These are phyloP conservation scores for Tetragonia tetragonoides DNA, from an alignment of 148 eudicot species.

Conservation along the genomic window DNA sequence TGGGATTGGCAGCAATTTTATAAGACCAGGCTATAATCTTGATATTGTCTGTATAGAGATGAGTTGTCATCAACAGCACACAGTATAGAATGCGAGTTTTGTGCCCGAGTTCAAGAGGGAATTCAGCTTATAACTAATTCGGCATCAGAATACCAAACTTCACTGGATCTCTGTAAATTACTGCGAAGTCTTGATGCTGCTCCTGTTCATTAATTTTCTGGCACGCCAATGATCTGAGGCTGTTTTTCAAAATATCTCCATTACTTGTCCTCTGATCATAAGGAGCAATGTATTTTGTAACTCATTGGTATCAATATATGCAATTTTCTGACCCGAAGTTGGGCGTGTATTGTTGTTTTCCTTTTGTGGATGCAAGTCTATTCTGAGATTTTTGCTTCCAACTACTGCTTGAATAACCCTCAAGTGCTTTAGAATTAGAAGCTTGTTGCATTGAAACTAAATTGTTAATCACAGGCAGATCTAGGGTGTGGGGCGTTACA, in stretches of 20 bases:
- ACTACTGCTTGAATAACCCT: no score
- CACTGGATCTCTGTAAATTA: conserved; percentile 4
- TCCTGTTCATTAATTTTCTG: conserved; percentile 1
- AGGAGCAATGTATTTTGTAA: conserved; percentile 10
- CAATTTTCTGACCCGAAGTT: neutral
- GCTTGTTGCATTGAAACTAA: no score
- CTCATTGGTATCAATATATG: neutral
- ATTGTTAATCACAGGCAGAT: no score
- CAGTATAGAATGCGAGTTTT: conserved; percentile 27
- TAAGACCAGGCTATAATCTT: conserved; percentile 31
- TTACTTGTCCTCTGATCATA: neutral
- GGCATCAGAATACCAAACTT: neutral
- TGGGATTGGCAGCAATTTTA: conserved; percentile 81
- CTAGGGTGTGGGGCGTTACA: no score
- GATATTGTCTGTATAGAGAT: conserved; percentile 20
- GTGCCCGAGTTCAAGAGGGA: neutral
- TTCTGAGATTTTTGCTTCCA: no score
- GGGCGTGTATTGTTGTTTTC: no score
- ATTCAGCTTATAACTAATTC: neutral
- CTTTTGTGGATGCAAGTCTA: no score
- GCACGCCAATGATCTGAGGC: neutral
- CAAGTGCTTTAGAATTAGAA: no score
- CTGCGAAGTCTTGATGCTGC: conserved; percentile 3
- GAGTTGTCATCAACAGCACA: conserved; percentile 6
- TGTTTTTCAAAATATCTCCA: neutral